Evolutionary conservation across 805 yeast species (phyloP), one percentile per base, ranked within the genome.

Genomic region (Kazachstania bromeliacearum): DNA sequence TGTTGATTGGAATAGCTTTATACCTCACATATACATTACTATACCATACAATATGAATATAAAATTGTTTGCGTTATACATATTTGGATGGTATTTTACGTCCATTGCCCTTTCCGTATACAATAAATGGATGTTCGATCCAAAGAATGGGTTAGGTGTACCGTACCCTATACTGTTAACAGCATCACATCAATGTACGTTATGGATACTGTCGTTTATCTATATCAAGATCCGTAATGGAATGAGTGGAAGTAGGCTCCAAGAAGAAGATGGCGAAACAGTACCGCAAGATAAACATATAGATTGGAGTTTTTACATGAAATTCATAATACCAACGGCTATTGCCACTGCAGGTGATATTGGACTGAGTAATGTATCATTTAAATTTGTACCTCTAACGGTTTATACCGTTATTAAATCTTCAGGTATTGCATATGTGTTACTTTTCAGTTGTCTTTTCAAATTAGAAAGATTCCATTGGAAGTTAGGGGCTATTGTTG

Each of bases 111-210:
- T 83, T 14, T 78, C 88, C 7, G 59, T 84, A 21, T 92, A 89
- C 63, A 92, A 92, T 66, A 88, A 88, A 63, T 87, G 96, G 96
- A 89, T 89, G 96, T 92, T 89, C 63, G 88, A 89, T 27, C 60
- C 62, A 0, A 55, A 59, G 5, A 68, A 71, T 7, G 81, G 85
- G 14, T 64, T 88, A 38, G 75, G 83, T 52, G 79, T 92, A 49
- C 73, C 75, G 22, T 92, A 77, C 53, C 98, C 98, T 2, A 71
- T 92, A 16, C 62, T 88, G 20, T 75, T 88, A 36, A 92, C 98
- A 0, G 67, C 88, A 4, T 69, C 79, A 47, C 98, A 92, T 62
- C 97, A 92, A 62, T 52, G 79, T 19, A 71, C 85, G 29, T 64
- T 82, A 40, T 37, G 64, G 30, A 51, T 82, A 24, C 72, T 89